Evolutionary conservation across 208 protist species (phyloP).

Genomic region (Cochliopodium minus): DNA sequence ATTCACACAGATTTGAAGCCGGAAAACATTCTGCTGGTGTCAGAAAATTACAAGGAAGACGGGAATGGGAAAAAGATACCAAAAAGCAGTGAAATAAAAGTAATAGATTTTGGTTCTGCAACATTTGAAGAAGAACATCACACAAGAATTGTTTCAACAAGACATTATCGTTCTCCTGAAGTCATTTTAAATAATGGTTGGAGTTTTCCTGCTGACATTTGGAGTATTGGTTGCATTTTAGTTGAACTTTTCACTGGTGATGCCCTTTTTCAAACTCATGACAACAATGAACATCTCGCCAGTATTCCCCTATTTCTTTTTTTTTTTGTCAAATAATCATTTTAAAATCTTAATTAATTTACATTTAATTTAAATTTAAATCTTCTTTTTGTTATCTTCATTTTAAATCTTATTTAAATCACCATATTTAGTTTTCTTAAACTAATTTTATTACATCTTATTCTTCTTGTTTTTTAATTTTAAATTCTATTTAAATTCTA

Average conservation of each 20-base stretch:
- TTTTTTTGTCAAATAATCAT: no score
- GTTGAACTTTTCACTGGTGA: slow-evolving; percentile 7
- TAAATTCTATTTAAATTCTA: no score
- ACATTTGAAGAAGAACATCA: slow-evolving; percentile 18
- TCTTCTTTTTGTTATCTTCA: no score
- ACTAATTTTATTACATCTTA: no score
- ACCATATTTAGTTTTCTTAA: no score
- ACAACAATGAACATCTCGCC: slow-evolving; percentile 7
- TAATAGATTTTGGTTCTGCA: slow-evolving; percentile 24
- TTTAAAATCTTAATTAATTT: no score
- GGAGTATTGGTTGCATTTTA: slow-evolving; percentile 11
- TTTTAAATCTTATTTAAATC: no score
- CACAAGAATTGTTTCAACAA: slow-evolving; percentile 8
- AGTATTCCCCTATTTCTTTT: no score
- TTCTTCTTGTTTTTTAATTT: no score
- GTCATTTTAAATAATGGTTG: slow-evolving; percentile 6
- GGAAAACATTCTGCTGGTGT: slow-evolving; percentile 4
- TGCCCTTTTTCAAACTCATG: slow-evolving; percentile 2
- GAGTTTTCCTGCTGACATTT: slow-evolving; percentile 4
- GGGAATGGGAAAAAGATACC: neutral
- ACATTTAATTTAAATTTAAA: no score
- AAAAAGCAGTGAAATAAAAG: slow-evolving; percentile 9
- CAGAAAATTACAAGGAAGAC: neutral
- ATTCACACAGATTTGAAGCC: slow-evolving; percentile 7
- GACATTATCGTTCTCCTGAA: slow-evolving; percentile 16